These are phyloP conservation scores for Volvariella volvacea DNA, from an alignment of 1,284 basidiomycete species.

Conservation along the genomic window DNA sequence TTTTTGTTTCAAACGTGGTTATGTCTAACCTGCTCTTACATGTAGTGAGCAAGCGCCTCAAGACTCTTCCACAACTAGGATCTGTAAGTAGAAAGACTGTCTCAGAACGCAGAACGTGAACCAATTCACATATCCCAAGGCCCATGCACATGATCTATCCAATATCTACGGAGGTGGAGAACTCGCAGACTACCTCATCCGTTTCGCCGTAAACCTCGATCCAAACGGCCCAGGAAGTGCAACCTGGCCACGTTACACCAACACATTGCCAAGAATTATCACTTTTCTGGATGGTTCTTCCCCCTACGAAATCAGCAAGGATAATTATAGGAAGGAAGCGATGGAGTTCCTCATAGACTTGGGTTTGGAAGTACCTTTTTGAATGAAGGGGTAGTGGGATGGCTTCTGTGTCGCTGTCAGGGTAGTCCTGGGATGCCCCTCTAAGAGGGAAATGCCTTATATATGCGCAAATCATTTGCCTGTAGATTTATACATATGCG, in stretches of 20 bases:
- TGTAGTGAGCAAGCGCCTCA: slow-evolving; percentile 23
- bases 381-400: too few relatives aligned
- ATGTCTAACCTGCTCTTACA: slow-evolving; percentile 14
- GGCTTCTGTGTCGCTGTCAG: too few relatives aligned
- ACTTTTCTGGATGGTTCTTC: slow-evolving; percentile 38
- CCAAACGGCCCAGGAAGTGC: slow-evolving; percentile 35
- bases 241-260: slow-evolving; percentile 44
- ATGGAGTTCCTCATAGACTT: slow-evolving; percentile 34
- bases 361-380: slow-evolving; percentile 30
- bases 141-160: neutral
- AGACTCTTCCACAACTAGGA: slow-evolving; percentile 15
- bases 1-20: neutral
- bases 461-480: too few relatives aligned
- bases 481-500: too few relatives aligned
- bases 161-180: neutral
- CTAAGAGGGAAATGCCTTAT: too few relatives aligned
- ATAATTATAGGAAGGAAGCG: slow-evolving; percentile 35
- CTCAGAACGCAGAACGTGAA: too few relatives aligned
- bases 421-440: too few relatives aligned
- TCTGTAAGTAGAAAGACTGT: slow-evolving; percentile 15
- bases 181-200: slow-evolving; percentile 2
- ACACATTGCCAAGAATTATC: slow-evolving; percentile 29
- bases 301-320: slow-evolving; percentile 26
- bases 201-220: slow-evolving; percentile 14
- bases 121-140: neutral